Base-by-base conservation (phyloP, 805 yeast genomes). In the Saturnispora gosingensis region DNA sequence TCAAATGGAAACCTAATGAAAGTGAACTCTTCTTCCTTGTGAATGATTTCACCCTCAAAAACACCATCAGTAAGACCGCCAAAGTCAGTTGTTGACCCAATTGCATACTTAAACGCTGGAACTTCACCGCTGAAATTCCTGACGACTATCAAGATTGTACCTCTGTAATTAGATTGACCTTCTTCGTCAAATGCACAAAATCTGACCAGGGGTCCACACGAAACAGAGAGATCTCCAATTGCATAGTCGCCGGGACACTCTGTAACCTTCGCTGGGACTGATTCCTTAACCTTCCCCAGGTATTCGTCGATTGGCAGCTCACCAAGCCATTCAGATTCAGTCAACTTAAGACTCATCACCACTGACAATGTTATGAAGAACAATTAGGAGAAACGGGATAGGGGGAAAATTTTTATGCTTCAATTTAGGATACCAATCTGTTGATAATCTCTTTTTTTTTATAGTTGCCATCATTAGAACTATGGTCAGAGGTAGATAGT, bases 161-260 rank as follows among this genome's bases (percentile, higher is more conserved):
- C 97, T 27, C 89, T 67, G 69, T 88, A 90, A 43, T 76, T 70
- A 27, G 64, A 57, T 7, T 68, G 45, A 3, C 69, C 68, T 13
- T 73, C 68, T 56, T 85, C 88, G 43, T 72, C 68, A 45, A 84
- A 78, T 6, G 84, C 89, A 53, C 80, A 68, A 46, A 83, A 76
- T 52, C 93, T 72, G 46, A 90, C 67, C 30, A 83, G 70, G 0
- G 98, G 98, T 2, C 98, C 98, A 63, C 87, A 82, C 47, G 73
- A 69, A 20, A 82, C 70, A 39, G 76, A 73, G n/a, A 73, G 51
- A 2, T 59, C 44, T 1, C 69, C 69, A 28, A 67, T 46, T 2
- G 42, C 46, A 16, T 43, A 56, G 44, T 65, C 66, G 6, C 56
- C 48, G 3, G 68, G 68, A 35, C 56, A 48, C 3, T 43, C 56